A percentile compares a stretch with the other conserved stretches of the same genome.
Conservation (phyloP, 148 eudicot genomes). For the Cornus suecica region DNA sequence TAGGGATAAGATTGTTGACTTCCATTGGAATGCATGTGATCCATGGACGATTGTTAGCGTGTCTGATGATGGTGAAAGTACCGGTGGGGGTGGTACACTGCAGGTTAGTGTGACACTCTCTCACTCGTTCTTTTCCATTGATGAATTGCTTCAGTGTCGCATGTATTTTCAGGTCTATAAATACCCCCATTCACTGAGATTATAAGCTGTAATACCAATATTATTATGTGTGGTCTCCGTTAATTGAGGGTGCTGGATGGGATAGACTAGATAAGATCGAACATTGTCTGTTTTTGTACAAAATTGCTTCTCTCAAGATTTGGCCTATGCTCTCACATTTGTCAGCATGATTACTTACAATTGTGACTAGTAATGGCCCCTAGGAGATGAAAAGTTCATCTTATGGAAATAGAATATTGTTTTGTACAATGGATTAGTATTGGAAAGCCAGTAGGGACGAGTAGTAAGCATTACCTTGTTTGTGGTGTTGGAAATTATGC, state of each 20-base stretch:
- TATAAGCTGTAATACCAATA: not conserved
- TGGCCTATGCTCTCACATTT: too few species aligned
- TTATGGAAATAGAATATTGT: not conserved
- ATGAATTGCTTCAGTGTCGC: not conserved
- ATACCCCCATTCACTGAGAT: not conserved
- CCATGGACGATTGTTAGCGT: conserved; percentile 98
- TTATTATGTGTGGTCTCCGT: too few species aligned
- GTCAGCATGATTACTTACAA: too few species aligned
- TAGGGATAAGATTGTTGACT: conserved; percentile 96
- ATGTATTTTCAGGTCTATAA: not conserved
- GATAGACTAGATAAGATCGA: too few species aligned
- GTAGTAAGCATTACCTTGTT: not conserved
- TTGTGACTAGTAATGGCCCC: too few species aligned
- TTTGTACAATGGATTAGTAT: not conserved
- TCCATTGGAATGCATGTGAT: conserved; percentile 87
- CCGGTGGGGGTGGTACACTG: conserved; percentile 91
- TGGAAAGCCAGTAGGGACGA: too few species aligned
- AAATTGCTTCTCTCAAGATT: too few species aligned
- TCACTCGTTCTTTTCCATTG: not conserved
- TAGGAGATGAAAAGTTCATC: not conserved
- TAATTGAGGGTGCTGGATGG: too few species aligned
- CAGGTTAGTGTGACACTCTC: conserved; percentile 52
- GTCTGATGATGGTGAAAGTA: conserved; percentile 85
- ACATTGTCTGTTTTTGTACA: too few species aligned
- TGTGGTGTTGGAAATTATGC: not conserved